Conservation (phyloP, 345 rosid species). For the Orychophragmus violaceus region DNA sequence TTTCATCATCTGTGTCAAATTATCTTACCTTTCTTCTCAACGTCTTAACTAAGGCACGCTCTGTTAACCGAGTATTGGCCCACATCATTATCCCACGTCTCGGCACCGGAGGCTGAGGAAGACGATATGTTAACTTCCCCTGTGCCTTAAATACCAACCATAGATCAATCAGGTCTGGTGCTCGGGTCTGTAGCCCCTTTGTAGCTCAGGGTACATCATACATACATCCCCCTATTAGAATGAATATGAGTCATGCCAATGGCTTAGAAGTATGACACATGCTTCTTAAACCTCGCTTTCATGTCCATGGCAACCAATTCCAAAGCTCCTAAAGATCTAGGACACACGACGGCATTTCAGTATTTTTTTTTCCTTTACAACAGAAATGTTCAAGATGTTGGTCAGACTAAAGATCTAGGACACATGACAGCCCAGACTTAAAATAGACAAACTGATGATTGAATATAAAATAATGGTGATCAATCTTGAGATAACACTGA, state of each 20-base stretch:
- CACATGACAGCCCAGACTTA: too few relatives aligned
- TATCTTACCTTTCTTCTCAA: slow-evolving; percentile 39
- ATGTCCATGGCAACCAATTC: slow-evolving; percentile 99
- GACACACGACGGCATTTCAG: too few relatives aligned
- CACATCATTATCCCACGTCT: background rate
- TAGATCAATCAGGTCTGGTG: too few relatives aligned
- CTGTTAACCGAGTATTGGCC: background rate
- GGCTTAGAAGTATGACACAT: slow-evolving; percentile 6
- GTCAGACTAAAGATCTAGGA: too few relatives aligned
- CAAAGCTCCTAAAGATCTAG: slow-evolving; percentile 91
- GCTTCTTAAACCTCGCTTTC: slow-evolving; percentile 81
- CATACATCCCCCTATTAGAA: slow-evolving; percentile 88
- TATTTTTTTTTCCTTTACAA: too few relatives aligned
- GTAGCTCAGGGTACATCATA: slow-evolving; percentile 97
- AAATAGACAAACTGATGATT: too few relatives aligned
- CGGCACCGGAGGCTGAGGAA: background rate
- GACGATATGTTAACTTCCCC: background rate
- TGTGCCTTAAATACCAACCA: too few relatives aligned
- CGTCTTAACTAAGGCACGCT: slow-evolving; percentile 34
- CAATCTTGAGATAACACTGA: too few relatives aligned
- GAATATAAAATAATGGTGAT: too few relatives aligned
- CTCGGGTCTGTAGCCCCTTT: slow-evolving; percentile 61
- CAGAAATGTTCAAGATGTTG: too few relatives aligned
- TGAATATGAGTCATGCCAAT: slow-evolving; percentile 8
- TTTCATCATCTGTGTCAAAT: background rate